These are phyloP conservation scores for Lathyrus sativus DNA, from an alignment of 306 rosid genomes.

Conservation along the genomic window DNA sequence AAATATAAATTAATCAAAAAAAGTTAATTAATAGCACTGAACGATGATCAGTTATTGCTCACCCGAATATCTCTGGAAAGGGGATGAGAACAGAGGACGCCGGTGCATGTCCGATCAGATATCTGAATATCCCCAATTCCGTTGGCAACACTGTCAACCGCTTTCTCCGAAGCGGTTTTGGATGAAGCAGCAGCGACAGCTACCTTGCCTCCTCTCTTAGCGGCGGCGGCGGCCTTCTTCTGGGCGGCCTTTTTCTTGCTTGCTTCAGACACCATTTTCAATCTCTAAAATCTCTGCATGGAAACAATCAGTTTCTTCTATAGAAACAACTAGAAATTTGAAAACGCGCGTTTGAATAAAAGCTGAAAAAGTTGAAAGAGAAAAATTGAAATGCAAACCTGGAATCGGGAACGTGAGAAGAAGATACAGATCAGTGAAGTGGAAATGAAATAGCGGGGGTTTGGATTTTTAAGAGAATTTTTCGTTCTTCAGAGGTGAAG, in stretches of 20 bases:
- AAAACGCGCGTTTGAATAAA: neutral
- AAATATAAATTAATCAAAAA: too few relatives aligned
- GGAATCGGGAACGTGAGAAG: neutral
- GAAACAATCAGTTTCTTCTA: neutral
- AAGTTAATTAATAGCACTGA: too few relatives aligned
- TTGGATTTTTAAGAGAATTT: neutral
- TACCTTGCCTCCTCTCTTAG: slow-evolving; percentile 88
- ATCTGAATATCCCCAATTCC: slow-evolving; percentile 66
- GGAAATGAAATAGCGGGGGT: neutral
- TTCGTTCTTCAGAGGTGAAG: neutral
- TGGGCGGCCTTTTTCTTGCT: slow-evolving; percentile 98
- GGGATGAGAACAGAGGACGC: slow-evolving; percentile 95
- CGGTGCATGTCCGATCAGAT: slow-evolving; percentile 97
- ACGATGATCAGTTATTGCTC: slow-evolving; percentile 31
- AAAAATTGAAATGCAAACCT: slow-evolving; percentile 27
- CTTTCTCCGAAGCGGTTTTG: slow-evolving; percentile 51
- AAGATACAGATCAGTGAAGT: slow-evolving; percentile 7
- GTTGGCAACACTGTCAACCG: slow-evolving; percentile 60
- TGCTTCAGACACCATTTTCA: slow-evolving; percentile 95
- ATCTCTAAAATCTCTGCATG: slow-evolving; percentile 31
- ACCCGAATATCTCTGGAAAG: slow-evolving; percentile 95
- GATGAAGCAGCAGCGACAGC: slow-evolving; percentile 61
- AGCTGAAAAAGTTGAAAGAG: neutral
- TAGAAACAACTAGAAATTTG: neutral
- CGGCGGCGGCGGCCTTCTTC: slow-evolving; percentile 98